Evolutionary conservation across 768 basidiomycete genomes (phyloP), one percentile per base, ranked within the genome.

Genomic region (Boletus coccyginus): DNA sequence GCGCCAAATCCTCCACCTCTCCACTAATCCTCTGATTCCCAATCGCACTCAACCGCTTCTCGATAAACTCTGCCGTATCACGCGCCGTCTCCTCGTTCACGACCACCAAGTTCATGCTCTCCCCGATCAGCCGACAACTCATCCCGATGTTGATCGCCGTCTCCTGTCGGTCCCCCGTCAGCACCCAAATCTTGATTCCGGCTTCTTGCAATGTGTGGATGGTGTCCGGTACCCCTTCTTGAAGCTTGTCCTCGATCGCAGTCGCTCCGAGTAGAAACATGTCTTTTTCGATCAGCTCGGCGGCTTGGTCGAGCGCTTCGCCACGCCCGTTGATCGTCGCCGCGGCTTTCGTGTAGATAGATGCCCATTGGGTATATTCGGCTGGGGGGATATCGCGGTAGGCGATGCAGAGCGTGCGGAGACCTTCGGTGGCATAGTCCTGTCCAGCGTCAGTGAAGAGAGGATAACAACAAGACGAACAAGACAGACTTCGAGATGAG

Each of bases 131-230:
- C 59, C 94, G 83, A 76, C 97, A 98, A 2, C 94, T 96, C 82
- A 98, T 87, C 50, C 97, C 97, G 60, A 99, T 98, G 66, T 99
- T 99, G 73, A 99, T 98, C 16, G 97, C 97, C 2, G 97, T 99
- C 73, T 99, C 97, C 75, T 99, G 97, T 61, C 97, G 79, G 71
- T 99, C 97, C 1, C 97, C 97, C 3, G 97, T 99, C 49, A 99
- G 75, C 9, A 99, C 95, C 97, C 97, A 99, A 17, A 99, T 87
- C 87, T 98, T 99, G 74, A 99, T 97, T 3, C 97, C 97, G 38
- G 97, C 97, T 83, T 92, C 92, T 65, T 99, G 97, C 45, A 99
- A 73, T 0, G 95, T 98, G 69, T 98, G 95, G 47, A 98, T 99
- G 7, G 97, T 87, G 65, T 99, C 97, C 0, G 97, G 97, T 4